These are phyloP conservation scores for Sporothrix humicola DNA, from an alignment of 2,329 filamentous ascomycete genomes.

Conservation along the genomic window DNA sequence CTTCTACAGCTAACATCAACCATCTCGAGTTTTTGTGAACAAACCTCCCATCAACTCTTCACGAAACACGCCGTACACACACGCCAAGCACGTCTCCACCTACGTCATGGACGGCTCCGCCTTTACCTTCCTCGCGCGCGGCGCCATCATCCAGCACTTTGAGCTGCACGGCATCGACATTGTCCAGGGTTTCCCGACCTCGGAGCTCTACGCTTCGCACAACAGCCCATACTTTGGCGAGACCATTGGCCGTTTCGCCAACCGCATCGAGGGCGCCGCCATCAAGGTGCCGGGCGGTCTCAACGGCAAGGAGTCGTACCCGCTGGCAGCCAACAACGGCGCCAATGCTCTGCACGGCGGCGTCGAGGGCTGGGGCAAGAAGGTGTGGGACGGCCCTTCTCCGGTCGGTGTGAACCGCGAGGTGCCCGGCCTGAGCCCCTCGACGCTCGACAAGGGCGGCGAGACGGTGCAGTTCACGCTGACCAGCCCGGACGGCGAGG, in stretches of 20 bases:
- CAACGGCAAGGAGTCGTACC: conserved; percentile 71
- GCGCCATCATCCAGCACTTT: conserved; percentile 82
- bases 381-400: conserved; percentile 73
- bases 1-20: neutral
- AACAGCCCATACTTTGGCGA: conserved; percentile 87
- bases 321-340: conserved; percentile 76
- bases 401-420: conserved; percentile 56
- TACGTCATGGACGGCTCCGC: conserved; percentile 55
- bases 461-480: conserved; percentile 71
- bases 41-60: neutral
- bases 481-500: conserved; percentile 78
- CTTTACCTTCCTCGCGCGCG: conserved; percentile 73
- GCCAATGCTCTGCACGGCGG: conserved; percentile 79
- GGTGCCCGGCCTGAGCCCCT: conserved; percentile 55
- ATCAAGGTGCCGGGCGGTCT: conserved; percentile 63
- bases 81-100: neutral
- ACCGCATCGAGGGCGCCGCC: conserved; percentile 75
- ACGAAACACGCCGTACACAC: neutral
- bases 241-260: conserved; percentile 85
- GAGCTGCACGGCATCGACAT: conserved; percentile 80
- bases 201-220: conserved; percentile 75
- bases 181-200: conserved; percentile 80
- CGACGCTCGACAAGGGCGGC: conserved; percentile 61
- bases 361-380: conserved; percentile 78
- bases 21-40: conserved; percentile 34